These are phyloP conservation scores for Citrus australasica DNA, from an alignment of 345 rosid species.

Conservation along the genomic window DNA sequence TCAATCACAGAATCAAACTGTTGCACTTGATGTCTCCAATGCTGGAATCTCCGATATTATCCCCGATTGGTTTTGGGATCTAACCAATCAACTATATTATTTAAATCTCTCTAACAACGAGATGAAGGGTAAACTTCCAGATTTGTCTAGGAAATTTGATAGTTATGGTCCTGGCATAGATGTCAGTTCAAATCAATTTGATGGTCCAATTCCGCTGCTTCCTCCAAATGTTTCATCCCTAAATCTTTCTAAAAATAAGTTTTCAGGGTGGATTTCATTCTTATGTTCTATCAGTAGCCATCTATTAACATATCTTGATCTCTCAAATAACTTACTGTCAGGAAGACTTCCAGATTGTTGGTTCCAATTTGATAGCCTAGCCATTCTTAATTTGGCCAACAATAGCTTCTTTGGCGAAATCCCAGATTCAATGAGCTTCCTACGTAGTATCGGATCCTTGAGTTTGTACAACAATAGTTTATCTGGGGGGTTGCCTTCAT, in stretches of 20 bases:
- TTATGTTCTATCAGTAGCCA: background rate
- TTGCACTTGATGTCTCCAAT: background rate
- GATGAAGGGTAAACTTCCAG: background rate
- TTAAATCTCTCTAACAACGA: background rate
- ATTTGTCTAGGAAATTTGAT: background rate
- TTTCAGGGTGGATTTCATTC: background rate
- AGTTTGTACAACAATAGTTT: background rate
- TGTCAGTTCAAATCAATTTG: background rate
- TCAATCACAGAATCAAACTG: background rate
- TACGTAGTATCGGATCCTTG: background rate
- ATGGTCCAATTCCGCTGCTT: background rate
- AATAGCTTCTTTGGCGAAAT: background rate
- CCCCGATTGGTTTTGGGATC: background rate
- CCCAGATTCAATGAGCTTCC: background rate
- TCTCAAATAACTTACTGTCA: background rate
- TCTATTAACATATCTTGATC: background rate
- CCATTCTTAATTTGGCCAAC: background rate
- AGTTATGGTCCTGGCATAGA: background rate
- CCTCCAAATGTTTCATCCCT: background rate
- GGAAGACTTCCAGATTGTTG: background rate
- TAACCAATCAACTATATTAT: background rate
- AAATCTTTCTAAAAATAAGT: background rate
- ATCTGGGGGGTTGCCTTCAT: background rate
- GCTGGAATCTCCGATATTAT: background rate
- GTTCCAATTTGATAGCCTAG: background rate